A percentile compares a stretch with the other conserved stretches of the same genome.
Conservation (phyloP, 345 rosid genomes). For the Corchorus olitorius region DNA sequence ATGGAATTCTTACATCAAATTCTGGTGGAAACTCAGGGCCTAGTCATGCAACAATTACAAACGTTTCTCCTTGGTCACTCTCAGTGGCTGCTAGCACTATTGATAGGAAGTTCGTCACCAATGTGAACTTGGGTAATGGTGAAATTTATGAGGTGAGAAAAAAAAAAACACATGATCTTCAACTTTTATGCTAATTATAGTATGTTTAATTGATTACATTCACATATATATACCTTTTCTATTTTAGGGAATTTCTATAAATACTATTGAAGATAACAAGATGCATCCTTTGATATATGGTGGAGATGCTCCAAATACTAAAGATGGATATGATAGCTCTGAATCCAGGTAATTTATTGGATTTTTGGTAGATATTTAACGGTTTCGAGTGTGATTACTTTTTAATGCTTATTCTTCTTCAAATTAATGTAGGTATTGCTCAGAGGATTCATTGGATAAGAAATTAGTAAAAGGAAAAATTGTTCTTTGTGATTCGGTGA, state of each 20-base stretch:
- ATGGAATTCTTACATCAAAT: conserved; percentile 60
- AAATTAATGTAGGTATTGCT: conserved; percentile 4
- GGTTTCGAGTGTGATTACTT: neutral
- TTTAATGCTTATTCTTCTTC: neutral
- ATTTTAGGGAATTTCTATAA: conserved; percentile 6
- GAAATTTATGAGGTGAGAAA: conserved; percentile 38
- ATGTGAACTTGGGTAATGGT: conserved; percentile 63
- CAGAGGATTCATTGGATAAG: neutral
- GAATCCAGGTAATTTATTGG: conserved; percentile 1
- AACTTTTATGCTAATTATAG: neutral
- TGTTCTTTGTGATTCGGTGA: neutral
- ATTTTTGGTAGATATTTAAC: neutral
- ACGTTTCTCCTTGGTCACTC: conserved; percentile 85
- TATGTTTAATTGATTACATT: neutral
- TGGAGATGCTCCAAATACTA: conserved; percentile 9
- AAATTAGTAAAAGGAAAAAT: conserved; percentile 8
- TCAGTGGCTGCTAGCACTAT: conserved; percentile 69
- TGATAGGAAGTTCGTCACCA: conserved; percentile 58
- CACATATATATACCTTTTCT: neutral
- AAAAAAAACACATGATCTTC: too few relatives aligned
- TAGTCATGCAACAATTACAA: conserved; percentile 40
- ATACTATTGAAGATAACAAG: conserved; percentile 11
- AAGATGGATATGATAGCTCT: neutral
- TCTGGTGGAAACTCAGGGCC: conserved; percentile 84
- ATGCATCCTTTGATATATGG: conserved; percentile 23